These are phyloP conservation scores for Coniferiporia weirii DNA, from an alignment of 1,284 basidiomycete species.

Conservation along the genomic window DNA sequence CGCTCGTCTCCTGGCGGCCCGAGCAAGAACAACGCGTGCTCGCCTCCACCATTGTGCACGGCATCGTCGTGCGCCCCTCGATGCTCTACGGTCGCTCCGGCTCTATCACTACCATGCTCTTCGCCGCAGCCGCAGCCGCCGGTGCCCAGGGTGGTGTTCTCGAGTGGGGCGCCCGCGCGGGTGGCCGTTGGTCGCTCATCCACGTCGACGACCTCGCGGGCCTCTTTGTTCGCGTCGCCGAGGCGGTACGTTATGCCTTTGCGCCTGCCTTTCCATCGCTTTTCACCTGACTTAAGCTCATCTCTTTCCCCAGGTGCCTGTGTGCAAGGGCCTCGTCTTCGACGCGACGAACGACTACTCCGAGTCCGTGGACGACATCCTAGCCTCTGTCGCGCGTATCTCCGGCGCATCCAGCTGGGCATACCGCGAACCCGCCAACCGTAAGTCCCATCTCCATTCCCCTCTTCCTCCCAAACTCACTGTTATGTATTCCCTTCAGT, in stretches of 20 bases:
- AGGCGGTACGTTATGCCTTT: slow-evolving; percentile 21
- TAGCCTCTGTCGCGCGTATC: slow-evolving; percentile 38
- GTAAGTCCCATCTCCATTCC: slow-evolving; percentile 28
- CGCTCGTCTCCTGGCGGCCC: slow-evolving; percentile 34
- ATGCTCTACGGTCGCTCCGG: slow-evolving; percentile 44
- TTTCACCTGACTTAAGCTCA: background rate
- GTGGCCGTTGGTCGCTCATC: slow-evolving; percentile 38
- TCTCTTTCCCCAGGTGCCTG: slow-evolving; percentile 24
- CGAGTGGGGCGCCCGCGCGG: slow-evolving; percentile 36
- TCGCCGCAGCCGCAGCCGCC: slow-evolving; percentile 30
- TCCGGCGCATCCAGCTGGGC: slow-evolving; percentile 34
- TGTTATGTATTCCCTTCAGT: slow-evolving; percentile 12
- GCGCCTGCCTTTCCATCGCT: background rate
- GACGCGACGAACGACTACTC: slow-evolving; percentile 40
- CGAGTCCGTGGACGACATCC: slow-evolving; percentile 41
- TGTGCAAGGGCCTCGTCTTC: slow-evolving; percentile 40
- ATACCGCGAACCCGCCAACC: slow-evolving; percentile 30
- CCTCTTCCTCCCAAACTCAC: slow-evolving; percentile 18
- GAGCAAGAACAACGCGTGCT: slow-evolving; percentile 34
- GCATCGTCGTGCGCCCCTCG: slow-evolving; percentile 46
- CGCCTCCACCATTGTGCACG: slow-evolving; percentile 33
- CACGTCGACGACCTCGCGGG: slow-evolving; percentile 51
- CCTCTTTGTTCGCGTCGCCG: slow-evolving; percentile 39
- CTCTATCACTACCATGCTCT: slow-evolving; percentile 35
- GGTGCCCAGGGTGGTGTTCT: slow-evolving; percentile 30